These are phyloP conservation scores for Fusarium sp. DNA, from an alignment of 2,329 filamentous ascomycete species.

Conservation along the genomic window DNA sequence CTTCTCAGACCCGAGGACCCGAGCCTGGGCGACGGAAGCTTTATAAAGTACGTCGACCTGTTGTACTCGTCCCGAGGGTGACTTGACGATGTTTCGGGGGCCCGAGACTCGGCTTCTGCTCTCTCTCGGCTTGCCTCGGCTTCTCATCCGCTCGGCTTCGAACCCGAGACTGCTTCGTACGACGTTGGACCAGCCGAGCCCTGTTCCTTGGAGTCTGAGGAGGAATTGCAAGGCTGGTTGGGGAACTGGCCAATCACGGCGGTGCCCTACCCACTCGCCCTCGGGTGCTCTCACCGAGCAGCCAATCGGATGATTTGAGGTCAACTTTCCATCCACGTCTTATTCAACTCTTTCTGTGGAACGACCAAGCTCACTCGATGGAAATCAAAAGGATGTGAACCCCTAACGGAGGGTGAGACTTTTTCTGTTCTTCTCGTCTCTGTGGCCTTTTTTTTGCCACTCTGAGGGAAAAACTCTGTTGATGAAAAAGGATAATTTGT, in stretches of 20 bases:
- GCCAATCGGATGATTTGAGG: not conserved
- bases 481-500: not conserved
- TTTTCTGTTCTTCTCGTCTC: not conserved
- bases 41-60: not conserved
- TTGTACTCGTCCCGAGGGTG: conserved; percentile 6
- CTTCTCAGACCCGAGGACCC: conserved; percentile 4
- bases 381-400: not conserved
- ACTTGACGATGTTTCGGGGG: not conserved
- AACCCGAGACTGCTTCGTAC: conserved; percentile 3
- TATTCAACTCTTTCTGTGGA: not conserved
- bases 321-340: not conserved
- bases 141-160: conserved; percentile 19
- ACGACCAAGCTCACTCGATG: not conserved
- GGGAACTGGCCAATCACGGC: not conserved
- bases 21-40: conserved; percentile 3
- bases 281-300: conserved; percentile 5
- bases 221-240: not conserved
- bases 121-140: not conserved
- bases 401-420: not conserved
- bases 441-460: too few species aligned
- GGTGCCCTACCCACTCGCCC: not conserved
- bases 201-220: not conserved
- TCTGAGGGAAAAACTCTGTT: not conserved
- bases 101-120: not conserved
- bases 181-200: not conserved